These are phyloP conservation scores for Verticillium zaregamsianum DNA, from an alignment of 2,329 filamentous ascomycete species.

Conservation along the genomic window DNA sequence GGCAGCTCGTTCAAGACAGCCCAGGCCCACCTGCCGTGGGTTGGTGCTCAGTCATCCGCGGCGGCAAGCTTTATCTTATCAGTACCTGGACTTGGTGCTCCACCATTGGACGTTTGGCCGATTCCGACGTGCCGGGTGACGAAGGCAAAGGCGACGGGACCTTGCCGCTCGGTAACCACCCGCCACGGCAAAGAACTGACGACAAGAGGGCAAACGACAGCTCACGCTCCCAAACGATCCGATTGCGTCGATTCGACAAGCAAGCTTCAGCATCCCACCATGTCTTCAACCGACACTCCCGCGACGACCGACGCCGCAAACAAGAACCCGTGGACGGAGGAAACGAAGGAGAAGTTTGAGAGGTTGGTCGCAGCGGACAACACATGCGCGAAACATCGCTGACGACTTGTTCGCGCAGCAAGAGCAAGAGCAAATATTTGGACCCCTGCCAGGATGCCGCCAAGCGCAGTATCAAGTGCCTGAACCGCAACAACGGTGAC, in stretches of 20 bases:
- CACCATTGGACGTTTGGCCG: not conserved
- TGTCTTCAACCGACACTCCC: not conserved
- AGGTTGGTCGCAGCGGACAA: slow-evolving; percentile 35
- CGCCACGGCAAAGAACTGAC: not conserved
- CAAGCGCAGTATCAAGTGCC: slow-evolving; percentile 75
- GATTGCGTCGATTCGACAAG: not conserved
- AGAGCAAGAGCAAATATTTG: slow-evolving; percentile 83
- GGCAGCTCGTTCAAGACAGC: too few species aligned
- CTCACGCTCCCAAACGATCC: not conserved
- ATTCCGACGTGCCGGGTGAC: not conserved
- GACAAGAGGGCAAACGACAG: not conserved
- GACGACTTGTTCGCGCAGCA: slow-evolving; percentile 47
- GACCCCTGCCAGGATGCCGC: slow-evolving; percentile 96
- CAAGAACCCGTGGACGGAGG: slow-evolving; percentile 49
- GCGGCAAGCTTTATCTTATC: not conserved
- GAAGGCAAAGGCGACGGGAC: not conserved
- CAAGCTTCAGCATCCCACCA: not conserved
- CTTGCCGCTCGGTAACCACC: not conserved
- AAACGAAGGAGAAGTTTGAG: slow-evolving; percentile 61
- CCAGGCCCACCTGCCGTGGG: too few species aligned
- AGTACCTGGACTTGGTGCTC: not conserved
- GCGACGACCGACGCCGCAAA: not conserved
- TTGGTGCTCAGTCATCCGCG: too few species aligned
- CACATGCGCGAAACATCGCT: not conserved
- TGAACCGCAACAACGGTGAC: slow-evolving; percentile 85